Evolutionary conservation across 2,329 filamentous ascomycete genomes (phyloP), one percentile per base, ranked within the genome.

Genomic region (Epichloe gansuensis): DNA sequence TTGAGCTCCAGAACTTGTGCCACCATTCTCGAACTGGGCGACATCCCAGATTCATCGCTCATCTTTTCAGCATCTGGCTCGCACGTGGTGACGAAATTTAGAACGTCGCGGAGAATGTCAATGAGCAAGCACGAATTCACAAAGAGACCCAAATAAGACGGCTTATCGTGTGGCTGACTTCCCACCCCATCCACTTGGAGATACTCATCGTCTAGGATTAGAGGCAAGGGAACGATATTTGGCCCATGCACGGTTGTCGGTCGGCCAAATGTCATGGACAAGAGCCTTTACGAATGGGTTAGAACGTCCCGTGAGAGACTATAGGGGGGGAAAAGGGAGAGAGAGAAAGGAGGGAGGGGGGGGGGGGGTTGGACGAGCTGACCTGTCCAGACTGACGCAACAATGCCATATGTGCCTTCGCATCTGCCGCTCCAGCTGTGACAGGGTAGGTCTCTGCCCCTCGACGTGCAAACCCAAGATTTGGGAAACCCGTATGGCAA

Each of bases 241-340:
- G 21, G 38, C 23, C 42, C 49, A 8, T 51, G 49, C 13, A 51
- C 41, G 42, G 46, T 51, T 17, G 34, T 51, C 25, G 49, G 49
- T 8, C 49, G 49, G 23, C 49, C 49, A 31, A 51, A 51, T 51
- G 49, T 51, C 49, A 51, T 51, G 49, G 49, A 51, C 7, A 51
- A 39, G 34, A 51, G 49, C 25, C 49, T 51, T 15, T 35, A 25
- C 9, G 0, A 11, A 34, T 13, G n/a, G 2, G 47, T 35, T 15
- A 49, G 25, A 34, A 17, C 11, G 23, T 34, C 35, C 27, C 5
- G 13, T 25, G 31, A n/a, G 36, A 17, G 34, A 39, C 3, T 11
- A 31, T 3, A 3, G 17, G 17, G 17, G 17, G 17, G 17, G 17
- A 17, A 21, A 21, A 21, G 2, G 17, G 17, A 21, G 17, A 21